Conservation (phyloP, 306 rosid genomes). For the Dalbergia cochinchinensis region DNA sequence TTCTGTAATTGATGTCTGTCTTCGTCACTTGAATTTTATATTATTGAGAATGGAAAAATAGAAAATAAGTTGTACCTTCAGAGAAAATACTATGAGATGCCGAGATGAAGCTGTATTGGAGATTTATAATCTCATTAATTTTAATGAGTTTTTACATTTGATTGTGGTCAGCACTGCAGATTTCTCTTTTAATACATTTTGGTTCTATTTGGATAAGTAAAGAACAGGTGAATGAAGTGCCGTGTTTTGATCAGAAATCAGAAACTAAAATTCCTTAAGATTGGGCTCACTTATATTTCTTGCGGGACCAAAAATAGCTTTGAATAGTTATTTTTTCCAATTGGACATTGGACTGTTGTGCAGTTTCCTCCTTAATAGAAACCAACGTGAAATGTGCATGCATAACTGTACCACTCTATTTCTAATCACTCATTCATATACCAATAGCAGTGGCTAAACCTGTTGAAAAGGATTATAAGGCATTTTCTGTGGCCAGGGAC, state of each 20-base stretch:
- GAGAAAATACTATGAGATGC: conserved; percentile 6
- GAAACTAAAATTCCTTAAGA: background rate
- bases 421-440: too few relatives aligned
- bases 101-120: background rate
- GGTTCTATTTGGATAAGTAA: background rate
- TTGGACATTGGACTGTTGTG: background rate
- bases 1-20: background rate
- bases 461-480: too few relatives aligned
- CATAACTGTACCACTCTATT: too few relatives aligned
- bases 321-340: background rate
- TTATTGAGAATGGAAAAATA: background rate
- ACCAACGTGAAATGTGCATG: background rate
- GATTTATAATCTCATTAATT: background rate
- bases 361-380: background rate
- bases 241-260: background rate
- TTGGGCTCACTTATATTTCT: background rate
- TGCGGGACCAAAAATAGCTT: background rate
- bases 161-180: too few relatives aligned
- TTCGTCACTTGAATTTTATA: background rate
- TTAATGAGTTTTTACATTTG: background rate
- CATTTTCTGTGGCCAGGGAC: too few relatives aligned
- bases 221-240: background rate
- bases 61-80: conserved; percentile 3
- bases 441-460: too few relatives aligned
- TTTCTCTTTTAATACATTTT: background rate